phyloP scores from a whole-genome alignment of 1,284 basidiomycete genomes.

The Papiliotrema terrestris region DNA sequence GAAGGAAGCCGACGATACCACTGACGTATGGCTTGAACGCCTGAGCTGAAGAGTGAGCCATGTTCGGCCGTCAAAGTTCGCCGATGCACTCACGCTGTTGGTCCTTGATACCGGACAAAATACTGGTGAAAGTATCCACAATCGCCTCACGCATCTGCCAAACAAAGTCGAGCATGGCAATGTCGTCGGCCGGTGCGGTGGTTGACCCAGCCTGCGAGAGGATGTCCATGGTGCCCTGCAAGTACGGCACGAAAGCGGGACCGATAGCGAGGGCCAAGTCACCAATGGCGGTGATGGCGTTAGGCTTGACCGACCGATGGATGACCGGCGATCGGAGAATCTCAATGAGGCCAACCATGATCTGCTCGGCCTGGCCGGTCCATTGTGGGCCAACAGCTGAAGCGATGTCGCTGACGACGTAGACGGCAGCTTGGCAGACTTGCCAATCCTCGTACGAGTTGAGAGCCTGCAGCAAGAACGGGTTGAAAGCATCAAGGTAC shows the following conservation, averaged over 20 bases:
- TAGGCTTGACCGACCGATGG: conserved; percentile 93
- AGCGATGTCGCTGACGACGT: conserved; percentile 91
- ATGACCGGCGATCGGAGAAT: conserved; percentile 88
- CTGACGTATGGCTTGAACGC: conserved; percentile 68
- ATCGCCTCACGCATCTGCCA: conserved; percentile 88
- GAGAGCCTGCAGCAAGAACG: conserved; percentile 84
- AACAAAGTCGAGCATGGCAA: conserved; percentile 68
- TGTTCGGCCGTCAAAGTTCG: neutral
- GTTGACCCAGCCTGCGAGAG: conserved; percentile 84
- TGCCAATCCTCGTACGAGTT: conserved; percentile 92
- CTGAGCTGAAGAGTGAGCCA: conserved; percentile 10
- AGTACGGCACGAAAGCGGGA: conserved; percentile 78
- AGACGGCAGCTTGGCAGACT: conserved; percentile 91
- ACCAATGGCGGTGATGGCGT: conserved; percentile 91
- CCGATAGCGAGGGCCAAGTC: conserved; percentile 95
- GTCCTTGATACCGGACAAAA: conserved; percentile 84
- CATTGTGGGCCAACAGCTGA: conserved; percentile 84
- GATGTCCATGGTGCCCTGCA: conserved; percentile 86
- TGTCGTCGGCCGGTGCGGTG: conserved; percentile 66
- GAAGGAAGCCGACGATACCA: conserved; percentile 76
- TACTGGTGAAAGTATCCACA: conserved; percentile 92
- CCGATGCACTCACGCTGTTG: conserved; percentile 55
- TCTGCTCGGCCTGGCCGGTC: conserved; percentile 74
- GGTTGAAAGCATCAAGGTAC: conserved; percentile 86
- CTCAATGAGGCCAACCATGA: conserved; percentile 88